These are phyloP conservation scores for Xylaria curta DNA, from an alignment of 495 filamentous ascomycete species.

Conservation along the genomic window DNA sequence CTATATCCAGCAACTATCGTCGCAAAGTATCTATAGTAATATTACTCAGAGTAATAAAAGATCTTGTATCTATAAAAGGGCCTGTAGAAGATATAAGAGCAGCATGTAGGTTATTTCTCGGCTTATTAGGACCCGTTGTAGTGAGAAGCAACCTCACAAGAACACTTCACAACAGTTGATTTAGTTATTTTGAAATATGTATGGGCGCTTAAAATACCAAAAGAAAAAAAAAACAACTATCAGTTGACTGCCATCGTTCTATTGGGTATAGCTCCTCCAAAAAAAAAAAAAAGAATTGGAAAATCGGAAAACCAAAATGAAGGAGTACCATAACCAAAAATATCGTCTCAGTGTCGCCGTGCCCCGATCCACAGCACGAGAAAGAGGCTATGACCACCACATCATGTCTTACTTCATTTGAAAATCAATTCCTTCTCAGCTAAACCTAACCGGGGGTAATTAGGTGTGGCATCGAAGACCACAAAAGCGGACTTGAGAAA, in stretches of 20 bases:
- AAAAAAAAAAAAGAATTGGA: not conserved
- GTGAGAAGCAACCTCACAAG: too few species aligned
- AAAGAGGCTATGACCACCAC: not conserved
- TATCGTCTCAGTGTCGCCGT: not conserved
- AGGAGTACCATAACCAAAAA: not conserved
- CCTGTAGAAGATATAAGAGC: too few species aligned
- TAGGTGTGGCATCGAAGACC: conserved; percentile 62
- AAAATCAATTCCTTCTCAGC: conserved; percentile 45
- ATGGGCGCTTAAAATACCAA: not conserved
- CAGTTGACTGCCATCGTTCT: not conserved
- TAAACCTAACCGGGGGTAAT: conserved; percentile 58
- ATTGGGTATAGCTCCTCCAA: not conserved
- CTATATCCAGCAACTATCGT: too few species aligned
- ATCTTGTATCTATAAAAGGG: too few species aligned
- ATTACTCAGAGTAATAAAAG: too few species aligned
- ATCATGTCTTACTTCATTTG: not conserved
- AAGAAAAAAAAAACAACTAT: not conserved
- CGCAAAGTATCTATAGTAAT: too few species aligned
- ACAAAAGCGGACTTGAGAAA: conserved; percentile 79
- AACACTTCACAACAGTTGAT: too few species aligned
- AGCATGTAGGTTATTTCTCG: too few species aligned
- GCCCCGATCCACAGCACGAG: not conserved
- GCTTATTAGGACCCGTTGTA: too few species aligned
- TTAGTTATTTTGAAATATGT: too few species aligned
- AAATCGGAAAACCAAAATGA: not conserved